Percentiles rank a stretch among this genome's conserved stretches.
phyloP scores from a whole-genome alignment of 179 eudicot species.

The Carnegiea gigantea region DNA sequence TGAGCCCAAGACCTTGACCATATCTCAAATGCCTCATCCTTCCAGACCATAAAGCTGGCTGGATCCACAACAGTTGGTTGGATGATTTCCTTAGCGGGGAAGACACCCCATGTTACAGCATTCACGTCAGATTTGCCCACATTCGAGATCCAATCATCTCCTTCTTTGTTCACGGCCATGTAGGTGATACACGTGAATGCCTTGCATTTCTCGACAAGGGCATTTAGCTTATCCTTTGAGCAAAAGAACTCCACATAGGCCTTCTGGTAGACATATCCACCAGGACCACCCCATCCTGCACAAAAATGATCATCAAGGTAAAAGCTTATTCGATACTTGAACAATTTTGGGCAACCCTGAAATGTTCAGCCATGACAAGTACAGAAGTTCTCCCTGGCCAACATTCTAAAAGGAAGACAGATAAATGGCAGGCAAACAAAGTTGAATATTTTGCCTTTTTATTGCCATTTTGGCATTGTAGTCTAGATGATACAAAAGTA shows the following conservation, averaged over 20 bases:
- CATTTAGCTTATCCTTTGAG: conserved; percentile 68
- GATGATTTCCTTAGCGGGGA: conserved; percentile 91
- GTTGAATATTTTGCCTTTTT: neutral
- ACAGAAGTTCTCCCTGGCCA: neutral
- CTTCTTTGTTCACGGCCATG: conserved; percentile 83
- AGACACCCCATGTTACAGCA: conserved; percentile 97
- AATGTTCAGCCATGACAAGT: neutral
- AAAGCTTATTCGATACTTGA: neutral
- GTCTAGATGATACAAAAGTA: neutral
- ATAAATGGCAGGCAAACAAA: neutral
- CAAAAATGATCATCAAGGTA: neutral
- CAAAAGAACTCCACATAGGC: conserved; percentile 92
- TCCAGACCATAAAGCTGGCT: conserved; percentile 85
- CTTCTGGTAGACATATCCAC: conserved; percentile 94
- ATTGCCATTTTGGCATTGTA: neutral
- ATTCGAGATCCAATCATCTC: conserved; percentile 59
- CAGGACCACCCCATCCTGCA: conserved; percentile 96
- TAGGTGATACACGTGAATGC: conserved; percentile 59
- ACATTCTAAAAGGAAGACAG: neutral
- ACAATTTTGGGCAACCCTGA: neutral
- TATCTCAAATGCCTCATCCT: conserved; percentile 92
- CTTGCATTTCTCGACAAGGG: conserved; percentile 71
- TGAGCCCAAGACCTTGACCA: conserved; percentile 93
- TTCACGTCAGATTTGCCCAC: conserved; percentile 56
- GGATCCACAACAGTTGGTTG: conserved; percentile 97